Percentiles rank a stretch among this genome's conserved stretches.
Evolutionary conservation across 345 rosid genomes (phyloP).

Genomic region (Syzygium grande): DNA sequence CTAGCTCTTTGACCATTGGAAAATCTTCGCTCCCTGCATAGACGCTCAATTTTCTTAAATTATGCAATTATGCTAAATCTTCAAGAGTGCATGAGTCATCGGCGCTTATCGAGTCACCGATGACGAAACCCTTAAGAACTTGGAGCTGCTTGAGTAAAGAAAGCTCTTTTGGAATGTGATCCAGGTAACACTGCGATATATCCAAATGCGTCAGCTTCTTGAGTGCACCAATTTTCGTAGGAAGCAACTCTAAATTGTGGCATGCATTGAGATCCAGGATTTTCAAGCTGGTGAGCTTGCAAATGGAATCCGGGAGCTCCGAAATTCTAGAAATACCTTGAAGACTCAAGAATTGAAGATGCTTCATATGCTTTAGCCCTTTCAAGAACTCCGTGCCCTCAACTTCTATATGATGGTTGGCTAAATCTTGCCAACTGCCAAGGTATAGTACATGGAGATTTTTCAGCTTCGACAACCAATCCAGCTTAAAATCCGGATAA

Average conservation of each 20-base stretch:
- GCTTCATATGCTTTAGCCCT: slow-evolving; percentile 2
- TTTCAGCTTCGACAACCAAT: slow-evolving; percentile 20
- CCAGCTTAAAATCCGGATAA: slow-evolving; percentile 26
- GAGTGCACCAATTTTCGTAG: slow-evolving; percentile 28
- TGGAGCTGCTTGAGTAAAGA: slow-evolving; percentile 23
- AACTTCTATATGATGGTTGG: slow-evolving; percentile 1
- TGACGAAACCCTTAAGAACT: slow-evolving; percentile 56
- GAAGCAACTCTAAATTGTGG: slow-evolving; percentile 38
- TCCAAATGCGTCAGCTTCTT: slow-evolving; percentile 40
- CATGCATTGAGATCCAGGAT: slow-evolving; percentile 57
- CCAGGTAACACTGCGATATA: slow-evolving; percentile 33
- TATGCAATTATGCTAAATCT: neutral
- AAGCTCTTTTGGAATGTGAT: slow-evolving; percentile 35
- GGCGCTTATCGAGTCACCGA: slow-evolving; percentile 8
- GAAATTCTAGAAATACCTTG: slow-evolving; percentile 50
- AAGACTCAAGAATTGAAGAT: slow-evolving; percentile 25
- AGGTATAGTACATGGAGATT: slow-evolving; percentile 1
- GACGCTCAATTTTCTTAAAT: slow-evolving; percentile 20
- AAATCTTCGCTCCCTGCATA: neutral
- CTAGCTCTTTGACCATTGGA: slow-evolving; percentile 1
- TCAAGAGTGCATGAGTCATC: slow-evolving; percentile 11
- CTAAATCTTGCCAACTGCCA: slow-evolving; percentile 9
- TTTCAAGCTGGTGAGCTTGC: slow-evolving; percentile 21
- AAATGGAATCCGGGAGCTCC: slow-evolving; percentile 15
- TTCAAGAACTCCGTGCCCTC: slow-evolving; percentile 1